phyloP scores from a whole-genome alignment of 805 yeast species.

The Ogataea nonfermentans region DNA sequence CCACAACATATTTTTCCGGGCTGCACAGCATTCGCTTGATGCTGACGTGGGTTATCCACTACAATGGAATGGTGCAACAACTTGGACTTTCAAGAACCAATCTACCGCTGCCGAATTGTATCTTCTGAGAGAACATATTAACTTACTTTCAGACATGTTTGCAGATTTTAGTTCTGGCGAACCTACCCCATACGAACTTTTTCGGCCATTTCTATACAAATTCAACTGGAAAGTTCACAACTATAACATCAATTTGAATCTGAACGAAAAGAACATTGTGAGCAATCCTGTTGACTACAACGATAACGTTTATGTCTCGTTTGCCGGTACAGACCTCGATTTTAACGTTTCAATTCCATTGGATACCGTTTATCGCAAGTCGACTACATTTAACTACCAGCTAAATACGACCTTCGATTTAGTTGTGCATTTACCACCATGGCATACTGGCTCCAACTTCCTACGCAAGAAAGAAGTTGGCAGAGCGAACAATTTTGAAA shows the following conservation, averaged over 20 bases:
- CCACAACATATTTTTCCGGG: conserved; percentile 73
- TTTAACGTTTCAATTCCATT: conserved; percentile 57
- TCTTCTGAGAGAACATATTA: conserved; percentile 77
- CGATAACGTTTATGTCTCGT: conserved; percentile 73
- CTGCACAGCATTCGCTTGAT: conserved; percentile 52
- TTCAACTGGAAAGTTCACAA: conserved; percentile 57
- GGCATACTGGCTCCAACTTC: conserved; percentile 85
- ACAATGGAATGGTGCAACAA: conserved; percentile 76
- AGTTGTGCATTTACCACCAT: conserved; percentile 75
- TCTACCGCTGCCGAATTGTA: conserved; percentile 58
- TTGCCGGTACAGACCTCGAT: conserved; percentile 60
- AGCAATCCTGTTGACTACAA: conserved; percentile 83
- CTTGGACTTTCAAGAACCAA: conserved; percentile 59
- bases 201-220: conserved; percentile 66
- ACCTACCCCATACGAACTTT: conserved; percentile 68
- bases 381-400: conserved; percentile 49
- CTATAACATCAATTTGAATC: conserved; percentile 67
- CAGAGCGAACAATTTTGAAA: conserved; percentile 54
- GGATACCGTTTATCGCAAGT: conserved; percentile 49
- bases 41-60: conserved; percentile 70
- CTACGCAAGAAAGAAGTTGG: conserved; percentile 65
- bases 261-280: conserved; percentile 84
- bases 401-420: conserved; percentile 62
- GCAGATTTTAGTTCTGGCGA: conserved; percentile 76
- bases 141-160: conserved; percentile 66